Base-by-base conservation (phyloP, 2,329 filamentous ascomycete genomes). In the Tolypocladium cylindrosporum region DNA sequence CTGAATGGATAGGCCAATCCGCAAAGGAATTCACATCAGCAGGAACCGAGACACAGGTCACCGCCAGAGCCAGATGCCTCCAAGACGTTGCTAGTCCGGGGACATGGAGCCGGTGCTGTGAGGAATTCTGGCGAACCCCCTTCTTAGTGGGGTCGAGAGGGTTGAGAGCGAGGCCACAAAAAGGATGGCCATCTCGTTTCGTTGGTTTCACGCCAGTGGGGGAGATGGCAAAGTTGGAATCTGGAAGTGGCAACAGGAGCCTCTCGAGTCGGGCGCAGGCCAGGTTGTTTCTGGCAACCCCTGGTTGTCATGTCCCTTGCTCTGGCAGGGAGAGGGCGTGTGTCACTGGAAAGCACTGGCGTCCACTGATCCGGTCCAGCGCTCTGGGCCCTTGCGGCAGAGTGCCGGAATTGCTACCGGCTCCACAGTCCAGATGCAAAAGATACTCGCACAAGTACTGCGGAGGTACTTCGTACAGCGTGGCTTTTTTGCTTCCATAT, bases 381-480 rank as follows among this genome's bases (percentile, higher is more conserved):
- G 60, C 56, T 48, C 57, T 57, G 59, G 59, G 58, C 63, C 43
- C 63, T 64, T 64, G 62, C 61, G 60, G 63, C 61, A 68, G 66
- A 69, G 62, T 66, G 63, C 69, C 67, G 67, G 66, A 66, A 65
- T 61, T 60, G 61, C 61, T 64, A 61, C 67, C 65, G 63, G 66
- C 65, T 65, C 68, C 68, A 67, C 65, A 63, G 57, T 59, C 57
- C 43, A n/a, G 39, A 13, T 24, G 24, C 24, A 21, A 48, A 14
- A 9, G 43, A 5, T 24, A 13, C 43, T 45, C 8, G 21, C 14
- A 27, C 45, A 54, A 27, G 43, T 48, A 59, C 45, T 19, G 27
- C 5, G 27, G 27, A 31, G 27, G 27, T 31, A 31, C 27, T 31
- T 31, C 27, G 27, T 31, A 31, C 27, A 14, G 24, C 7, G 14